These are phyloP conservation scores for Aspergillus neoniger DNA, from an alignment of 2,329 filamentous ascomycete species.

Conservation along the genomic window DNA sequence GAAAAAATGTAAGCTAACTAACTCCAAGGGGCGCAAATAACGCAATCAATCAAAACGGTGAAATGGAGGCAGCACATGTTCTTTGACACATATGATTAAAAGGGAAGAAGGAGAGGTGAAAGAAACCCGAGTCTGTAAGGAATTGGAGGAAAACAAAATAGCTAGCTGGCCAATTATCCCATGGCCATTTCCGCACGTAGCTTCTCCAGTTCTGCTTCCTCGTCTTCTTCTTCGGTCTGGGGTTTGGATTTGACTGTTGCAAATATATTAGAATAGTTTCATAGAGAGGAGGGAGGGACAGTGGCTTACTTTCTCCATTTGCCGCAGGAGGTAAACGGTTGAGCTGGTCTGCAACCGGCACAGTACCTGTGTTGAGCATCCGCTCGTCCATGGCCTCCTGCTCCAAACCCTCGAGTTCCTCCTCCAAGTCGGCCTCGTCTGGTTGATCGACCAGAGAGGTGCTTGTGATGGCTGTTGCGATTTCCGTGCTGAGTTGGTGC, in stretches of 20 bases:
- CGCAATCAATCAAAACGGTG: background rate
- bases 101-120: background rate
- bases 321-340: conserved; percentile 74
- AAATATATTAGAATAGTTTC: conserved; percentile 9
- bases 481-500: conserved; percentile 90
- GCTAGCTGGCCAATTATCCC: conserved; percentile 49
- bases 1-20: background rate
- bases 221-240: conserved; percentile 77
- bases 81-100: conserved; percentile 3
- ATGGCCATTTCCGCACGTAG: conserved; percentile 97
- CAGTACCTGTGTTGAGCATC: conserved; percentile 84
- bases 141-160: background rate
- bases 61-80: background rate
- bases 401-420: conserved; percentile 81
- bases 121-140: background rate
- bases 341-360: conserved; percentile 78
- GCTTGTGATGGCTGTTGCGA: conserved; percentile 79
- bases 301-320: conserved; percentile 71
- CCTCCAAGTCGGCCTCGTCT: conserved; percentile 84
- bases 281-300: background rate
- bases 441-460: conserved; percentile 67
- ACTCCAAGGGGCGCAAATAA: conserved; percentile 5
- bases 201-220: conserved; percentile 91
- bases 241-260: conserved; percentile 49
- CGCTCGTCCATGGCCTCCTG: conserved; percentile 91